Conservation (phyloP, 140 eudicot species). For the Senecio squalidus region DNA sequence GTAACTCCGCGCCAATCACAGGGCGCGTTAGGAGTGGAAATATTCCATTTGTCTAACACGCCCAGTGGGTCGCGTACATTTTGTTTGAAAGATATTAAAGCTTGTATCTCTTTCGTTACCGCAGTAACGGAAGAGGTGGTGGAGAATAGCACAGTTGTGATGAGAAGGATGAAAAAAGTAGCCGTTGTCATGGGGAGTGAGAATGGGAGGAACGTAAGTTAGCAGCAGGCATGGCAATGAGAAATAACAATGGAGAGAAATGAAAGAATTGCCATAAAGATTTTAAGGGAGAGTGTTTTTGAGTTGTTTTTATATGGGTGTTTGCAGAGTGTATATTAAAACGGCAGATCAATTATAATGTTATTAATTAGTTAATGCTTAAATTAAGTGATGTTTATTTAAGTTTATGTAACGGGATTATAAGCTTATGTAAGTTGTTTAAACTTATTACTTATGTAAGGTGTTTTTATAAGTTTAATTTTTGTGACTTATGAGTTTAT, state of each 20-base stretch:
- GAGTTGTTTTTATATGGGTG: neutral
- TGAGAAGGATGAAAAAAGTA: slow-evolving; percentile 28
- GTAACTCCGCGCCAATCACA: slow-evolving; percentile 88
- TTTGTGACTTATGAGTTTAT: no score
- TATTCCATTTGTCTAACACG: slow-evolving; percentile 59
- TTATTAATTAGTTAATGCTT: no score
- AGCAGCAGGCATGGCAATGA: slow-evolving; percentile 31
- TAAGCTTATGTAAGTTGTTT: no score
- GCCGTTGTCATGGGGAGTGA: slow-evolving; percentile 67
- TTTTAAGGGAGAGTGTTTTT: neutral
- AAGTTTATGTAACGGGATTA: no score
- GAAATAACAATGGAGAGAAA: slow-evolving; percentile 18
- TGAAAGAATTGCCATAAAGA: neutral
- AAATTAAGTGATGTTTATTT: no score
- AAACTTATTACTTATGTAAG: no score
- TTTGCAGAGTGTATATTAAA: neutral
- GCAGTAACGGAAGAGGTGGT: slow-evolving; percentile 21
- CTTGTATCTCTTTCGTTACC: slow-evolving; percentile 30
- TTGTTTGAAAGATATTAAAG: slow-evolving; percentile 44
- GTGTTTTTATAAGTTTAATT: no score
- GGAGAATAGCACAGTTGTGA: slow-evolving; percentile 17
- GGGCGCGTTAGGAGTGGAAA: slow-evolving; percentile 60
- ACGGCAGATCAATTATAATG: no score
- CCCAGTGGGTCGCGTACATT: slow-evolving; percentile 65
- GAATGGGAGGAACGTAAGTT: slow-evolving; percentile 29